These are phyloP conservation scores for Ceratocystis variospora DNA, from an alignment of 2,329 filamentous ascomycete species.

Conservation along the genomic window DNA sequence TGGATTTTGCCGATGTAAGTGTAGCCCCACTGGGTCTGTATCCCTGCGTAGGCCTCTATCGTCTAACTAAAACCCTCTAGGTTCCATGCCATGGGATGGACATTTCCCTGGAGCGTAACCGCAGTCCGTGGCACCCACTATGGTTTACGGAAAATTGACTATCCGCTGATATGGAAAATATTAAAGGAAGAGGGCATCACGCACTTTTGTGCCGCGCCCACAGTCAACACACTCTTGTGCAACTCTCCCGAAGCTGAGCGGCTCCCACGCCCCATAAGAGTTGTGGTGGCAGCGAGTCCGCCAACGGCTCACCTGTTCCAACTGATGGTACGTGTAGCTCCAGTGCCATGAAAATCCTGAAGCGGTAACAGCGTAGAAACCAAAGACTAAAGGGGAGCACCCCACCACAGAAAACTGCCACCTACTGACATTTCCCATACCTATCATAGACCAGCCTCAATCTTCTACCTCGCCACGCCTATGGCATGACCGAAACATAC, in stretches of 20 bases:
- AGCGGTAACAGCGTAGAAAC: neutral
- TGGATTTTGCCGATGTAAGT: constrained; percentile 89
- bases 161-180: constrained; percentile 79
- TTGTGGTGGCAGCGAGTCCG: constrained; percentile 86
- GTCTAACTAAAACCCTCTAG: constrained; percentile 23
- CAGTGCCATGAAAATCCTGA: neutral
- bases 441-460: constrained; percentile 45
- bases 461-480: constrained; percentile 81
- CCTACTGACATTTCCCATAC: neutral
- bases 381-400: constrained; percentile 9
- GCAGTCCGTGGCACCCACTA: constrained; percentile 90
- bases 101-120: constrained; percentile 85
- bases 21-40: constrained; percentile 20
- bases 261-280: constrained; percentile 57
- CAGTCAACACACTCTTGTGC: constrained; percentile 88
- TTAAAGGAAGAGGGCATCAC: constrained; percentile 78
- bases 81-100: constrained; percentile 64
- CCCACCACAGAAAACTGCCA: neutral
- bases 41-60: neutral
- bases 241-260: constrained; percentile 59
- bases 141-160: constrained; percentile 89
- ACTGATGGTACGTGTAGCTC: constrained; percentile 52
- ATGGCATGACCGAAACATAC: constrained; percentile 80
- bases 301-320: constrained; percentile 84
- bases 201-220: constrained; percentile 91